Evolutionary conservation across 1,284 basidiomycete species (phyloP), one percentile per base, ranked within the genome.

Genomic region (Leccinum huronense): DNA sequence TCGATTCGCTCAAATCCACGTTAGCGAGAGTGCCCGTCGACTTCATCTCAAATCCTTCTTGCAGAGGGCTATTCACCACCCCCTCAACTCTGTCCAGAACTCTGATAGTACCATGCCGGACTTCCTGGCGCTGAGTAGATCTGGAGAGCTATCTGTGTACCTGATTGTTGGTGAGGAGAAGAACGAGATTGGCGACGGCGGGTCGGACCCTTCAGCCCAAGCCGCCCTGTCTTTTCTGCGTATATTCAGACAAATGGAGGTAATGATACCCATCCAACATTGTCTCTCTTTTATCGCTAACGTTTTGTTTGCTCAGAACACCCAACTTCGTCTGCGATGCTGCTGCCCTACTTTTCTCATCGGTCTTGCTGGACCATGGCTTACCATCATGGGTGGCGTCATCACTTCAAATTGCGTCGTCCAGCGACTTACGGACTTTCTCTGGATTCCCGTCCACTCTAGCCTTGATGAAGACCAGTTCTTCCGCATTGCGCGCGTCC

Each of bases 401-500:
- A 7, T 68, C 8, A 65, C 57, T 0, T 0, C 6, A 3, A 3
- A 48, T 0, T 71, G 61, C 11, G 1, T 71, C 8, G 57, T 71
- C 7, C 68, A 70, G 16, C 59, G 58, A 23, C 71, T 73, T n/a
- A 70, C 61, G 0, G 66, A 71, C 38, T 65, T 63, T 16, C 2
- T 72, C 11, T 73, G 70, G 70, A 2, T 72, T 9, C 70, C 65
- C 36, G 0, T 10, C 5, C 60, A 42, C 23, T 70, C 65, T 19
- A 36, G 42, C 1, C 57, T 27, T 3, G 66, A 71, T 7, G 40
- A 64, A 0, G 27, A 4, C 3, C 71, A 72, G 0, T 58, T 0
- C 6, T 1, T 9, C 3, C 38, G 42, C n/a, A 55, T 71, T 3
- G 64, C 57, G 1, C 59, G 42, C 0, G 11, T 72, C 55, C 1